phyloP scores from a whole-genome alignment of 169 alveolate species.

The Plasmodium vivax region DNA sequence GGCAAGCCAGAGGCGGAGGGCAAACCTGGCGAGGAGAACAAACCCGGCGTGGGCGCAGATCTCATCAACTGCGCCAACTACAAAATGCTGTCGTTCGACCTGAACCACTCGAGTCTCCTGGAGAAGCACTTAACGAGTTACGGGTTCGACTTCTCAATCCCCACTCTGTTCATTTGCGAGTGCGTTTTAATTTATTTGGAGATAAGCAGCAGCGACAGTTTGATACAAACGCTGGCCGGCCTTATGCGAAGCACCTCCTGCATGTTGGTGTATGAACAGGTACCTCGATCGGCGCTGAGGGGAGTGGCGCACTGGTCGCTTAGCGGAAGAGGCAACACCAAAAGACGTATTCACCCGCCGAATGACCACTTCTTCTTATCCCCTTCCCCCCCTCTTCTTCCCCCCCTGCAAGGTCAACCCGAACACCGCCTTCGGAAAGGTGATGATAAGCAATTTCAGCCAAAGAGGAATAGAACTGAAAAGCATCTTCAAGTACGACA shows the following conservation, averaged over 20 bases:
- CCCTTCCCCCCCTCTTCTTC: background rate
- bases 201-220: slow-evolving; percentile 53
- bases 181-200: slow-evolving; percentile 78
- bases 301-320: background rate
- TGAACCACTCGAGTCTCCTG: slow-evolving; percentile 12
- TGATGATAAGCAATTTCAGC: slow-evolving; percentile 62
- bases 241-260: slow-evolving; percentile 68
- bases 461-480: slow-evolving; percentile 54
- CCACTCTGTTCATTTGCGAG: slow-evolving; percentile 77
- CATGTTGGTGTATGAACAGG: slow-evolving; percentile 76
- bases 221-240: slow-evolving; percentile 39
- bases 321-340: background rate
- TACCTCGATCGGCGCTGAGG: background rate
- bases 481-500: slow-evolving; percentile 64
- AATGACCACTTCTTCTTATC: background rate
- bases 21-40: background rate
- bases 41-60: background rate
- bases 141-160: slow-evolving; percentile 54
- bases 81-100: slow-evolving; percentile 59
- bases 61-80: slow-evolving; percentile 60
- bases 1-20: background rate
- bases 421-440: slow-evolving; percentile 68
- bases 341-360: background rate
- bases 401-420: slow-evolving; percentile 50
- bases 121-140: slow-evolving; percentile 18